Base-by-base conservation (phyloP, 129 eudicot genomes). In the Flaveria trinervia region DNA sequence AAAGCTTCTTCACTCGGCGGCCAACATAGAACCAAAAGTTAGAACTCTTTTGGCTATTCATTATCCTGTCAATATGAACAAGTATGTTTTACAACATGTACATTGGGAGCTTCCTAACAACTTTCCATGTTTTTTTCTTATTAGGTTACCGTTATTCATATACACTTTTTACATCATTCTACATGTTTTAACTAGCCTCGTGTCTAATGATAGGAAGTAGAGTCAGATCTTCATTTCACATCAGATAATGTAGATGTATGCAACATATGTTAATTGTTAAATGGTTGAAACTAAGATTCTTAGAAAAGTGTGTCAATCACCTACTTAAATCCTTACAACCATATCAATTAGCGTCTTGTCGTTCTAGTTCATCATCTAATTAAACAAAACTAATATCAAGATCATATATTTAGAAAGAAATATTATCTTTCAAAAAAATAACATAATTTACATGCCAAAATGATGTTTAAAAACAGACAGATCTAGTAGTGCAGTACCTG, bases 401-500 rank as follows among this genome's bases (percentile, higher is more conserved):
- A 28, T 30, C 28, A 23, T 12, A 17, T 52, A 28, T 51, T 68
- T 44, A 22, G 15, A 9, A 18, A 20, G 52, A 61, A 23, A 52
- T 12, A 18, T 22, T 2, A 50, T 52, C n/a, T 26, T 3, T 75
- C 41, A 11, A 7, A 66, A 23, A 26, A 66, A 16, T 25, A 76
- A 3, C 3, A 12, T 54, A 22, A 20, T 55, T 17, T 59, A 56
- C 55, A 20, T 14, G 33, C 44, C 17, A 39, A 76, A 50, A 52
- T n/a, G 39, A 69, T 70, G 60, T 22, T 44, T 45, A 60, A 59
- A 56, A 33, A 48, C 13, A 33, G 28, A 16, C 13, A 44, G 20
- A 78, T 36, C 39, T 56, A n/a, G 7, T 70, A 44, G 20, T 17
- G 45, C 36, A 33, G 25, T 59, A 78, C 77, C 65, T 16, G 45